Conservation (phyloP, 2,329 filamentous ascomycete species). For the Scleromitrula shiraiana region DNA sequence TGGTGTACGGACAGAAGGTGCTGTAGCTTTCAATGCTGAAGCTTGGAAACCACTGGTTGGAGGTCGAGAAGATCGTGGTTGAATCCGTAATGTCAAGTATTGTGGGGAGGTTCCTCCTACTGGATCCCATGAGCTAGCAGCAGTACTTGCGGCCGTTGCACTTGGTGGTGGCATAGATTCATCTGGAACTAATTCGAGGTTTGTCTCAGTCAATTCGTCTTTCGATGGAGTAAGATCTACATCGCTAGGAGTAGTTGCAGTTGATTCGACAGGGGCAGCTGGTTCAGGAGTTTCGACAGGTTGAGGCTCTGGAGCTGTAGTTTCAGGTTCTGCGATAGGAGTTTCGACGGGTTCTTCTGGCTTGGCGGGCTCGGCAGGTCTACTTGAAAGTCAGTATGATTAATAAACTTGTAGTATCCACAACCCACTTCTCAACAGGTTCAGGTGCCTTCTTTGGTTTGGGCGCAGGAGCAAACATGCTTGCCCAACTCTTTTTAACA, state of each 20-base stretch:
- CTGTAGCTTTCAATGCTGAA: conserved; percentile 71
- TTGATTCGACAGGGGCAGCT: conserved; percentile 24
- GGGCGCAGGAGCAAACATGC: conserved; percentile 59
- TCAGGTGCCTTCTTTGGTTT: conserved; percentile 43
- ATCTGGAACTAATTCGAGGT: conserved; percentile 86
- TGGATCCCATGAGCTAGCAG: conserved; percentile 77
- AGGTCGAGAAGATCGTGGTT: conserved; percentile 44
- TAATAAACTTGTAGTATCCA: neutral
- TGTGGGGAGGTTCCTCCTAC: conserved; percentile 58
- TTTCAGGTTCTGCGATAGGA: conserved; percentile 35
- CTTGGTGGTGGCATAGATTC: conserved; percentile 68
- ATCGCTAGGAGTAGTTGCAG: conserved; percentile 30
- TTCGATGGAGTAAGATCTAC: conserved; percentile 59
- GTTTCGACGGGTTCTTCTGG: conserved; percentile 38
- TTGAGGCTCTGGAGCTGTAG: conserved; percentile 34
- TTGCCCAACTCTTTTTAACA: conserved; percentile 61
- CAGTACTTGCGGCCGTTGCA: conserved; percentile 79
- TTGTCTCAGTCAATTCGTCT: conserved; percentile 81
- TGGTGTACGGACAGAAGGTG: conserved; percentile 55
- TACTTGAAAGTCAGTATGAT: conserved; percentile 17
- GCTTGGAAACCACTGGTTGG: conserved; percentile 67
- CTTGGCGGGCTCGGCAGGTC: conserved; percentile 30
- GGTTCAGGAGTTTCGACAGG: conserved; percentile 27
- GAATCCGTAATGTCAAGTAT: conserved; percentile 54
- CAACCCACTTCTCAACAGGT: conserved; percentile 28